Conservation (phyloP, 305 asterid genomes). For the Fraxinus ornus region DNA sequence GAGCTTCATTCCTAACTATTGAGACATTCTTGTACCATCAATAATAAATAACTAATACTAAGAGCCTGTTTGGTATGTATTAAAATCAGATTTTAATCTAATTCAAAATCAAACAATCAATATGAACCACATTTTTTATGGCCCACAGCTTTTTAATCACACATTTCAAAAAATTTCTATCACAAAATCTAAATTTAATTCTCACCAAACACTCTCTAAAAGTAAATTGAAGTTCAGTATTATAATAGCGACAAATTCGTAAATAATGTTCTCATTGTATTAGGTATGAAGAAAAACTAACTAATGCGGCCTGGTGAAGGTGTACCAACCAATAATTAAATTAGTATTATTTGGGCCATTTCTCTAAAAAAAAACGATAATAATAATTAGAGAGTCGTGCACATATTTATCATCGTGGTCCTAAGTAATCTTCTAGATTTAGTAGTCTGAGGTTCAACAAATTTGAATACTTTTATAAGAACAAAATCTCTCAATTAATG, state of each 20-base stretch:
- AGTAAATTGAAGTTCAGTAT: not conserved
- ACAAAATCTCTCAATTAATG: slow-evolving; percentile 5
- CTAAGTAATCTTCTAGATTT: not conserved
- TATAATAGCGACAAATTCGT: not conserved
- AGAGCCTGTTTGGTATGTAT: too few relatives aligned
- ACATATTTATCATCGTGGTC: slow-evolving; percentile 15
- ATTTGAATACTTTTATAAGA: not conserved
- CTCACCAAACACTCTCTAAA: not conserved
- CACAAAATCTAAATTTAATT: too few relatives aligned
- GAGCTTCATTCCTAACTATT: not conserved
- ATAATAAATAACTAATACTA: too few relatives aligned
- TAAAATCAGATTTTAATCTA: too few relatives aligned
- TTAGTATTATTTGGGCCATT: not conserved
- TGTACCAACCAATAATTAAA: slow-evolving; percentile 3
- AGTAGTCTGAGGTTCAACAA: not conserved
- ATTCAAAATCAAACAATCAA: too few relatives aligned
- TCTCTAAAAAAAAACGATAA: not conserved
- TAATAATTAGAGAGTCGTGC: slow-evolving; percentile 17
- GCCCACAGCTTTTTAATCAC: too few relatives aligned
- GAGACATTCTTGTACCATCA: not conserved
- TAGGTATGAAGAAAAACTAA: not conserved
- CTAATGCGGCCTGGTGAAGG: not conserved
- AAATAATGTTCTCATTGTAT: not conserved
- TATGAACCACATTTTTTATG: too few relatives aligned
- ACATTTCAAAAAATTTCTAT: too few relatives aligned